These are phyloP conservation scores for Fusarium nematophilum DNA, from an alignment of 2,329 filamentous ascomycete species.

Conservation along the genomic window DNA sequence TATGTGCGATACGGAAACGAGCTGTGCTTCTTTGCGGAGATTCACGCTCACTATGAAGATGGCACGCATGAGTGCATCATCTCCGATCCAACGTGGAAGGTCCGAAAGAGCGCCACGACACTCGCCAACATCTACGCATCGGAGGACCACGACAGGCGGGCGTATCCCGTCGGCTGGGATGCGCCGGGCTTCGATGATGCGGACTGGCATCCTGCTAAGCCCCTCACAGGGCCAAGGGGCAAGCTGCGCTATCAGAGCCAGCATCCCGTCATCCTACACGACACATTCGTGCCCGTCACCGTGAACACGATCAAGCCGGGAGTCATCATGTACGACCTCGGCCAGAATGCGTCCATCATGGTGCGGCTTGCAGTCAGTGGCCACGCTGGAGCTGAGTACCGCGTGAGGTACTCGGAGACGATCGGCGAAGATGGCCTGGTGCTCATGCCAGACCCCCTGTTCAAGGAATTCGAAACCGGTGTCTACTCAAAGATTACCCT, in stretches of 20 bases:
- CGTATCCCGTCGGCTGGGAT: conserved; percentile 51
- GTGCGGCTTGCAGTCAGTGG: conserved; percentile 36
- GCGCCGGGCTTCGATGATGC: conserved; percentile 36
- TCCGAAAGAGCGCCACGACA: conserved; percentile 52
- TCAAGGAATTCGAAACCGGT: conserved; percentile 46
- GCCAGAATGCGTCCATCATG: conserved; percentile 43
- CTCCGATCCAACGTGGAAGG: conserved; percentile 52
- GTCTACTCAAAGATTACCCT: conserved; percentile 54
- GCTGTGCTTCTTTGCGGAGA: conserved; percentile 54
- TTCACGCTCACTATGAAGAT: conserved; percentile 52
- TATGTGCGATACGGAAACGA: conserved; percentile 54
- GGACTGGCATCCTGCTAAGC: conserved; percentile 49
- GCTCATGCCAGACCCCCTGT: conserved; percentile 55
- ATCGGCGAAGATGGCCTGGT: conserved; percentile 44
- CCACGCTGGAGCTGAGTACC: conserved; percentile 25
- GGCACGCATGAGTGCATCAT: conserved; percentile 50
- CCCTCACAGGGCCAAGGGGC: conserved; percentile 53
- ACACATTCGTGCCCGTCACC: conserved; percentile 48
- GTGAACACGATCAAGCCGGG: conserved; percentile 28
- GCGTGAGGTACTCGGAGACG: conserved; percentile 41
- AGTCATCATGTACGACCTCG: conserved; percentile 36
- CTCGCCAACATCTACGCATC: conserved; percentile 55
- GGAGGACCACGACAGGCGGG: conserved; percentile 51
- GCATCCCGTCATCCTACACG: conserved; percentile 51
- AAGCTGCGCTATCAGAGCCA: conserved; percentile 54